phyloP scores from a whole-genome alignment of 208 protist genomes.

The Crithidia acanthocephali region DNA sequence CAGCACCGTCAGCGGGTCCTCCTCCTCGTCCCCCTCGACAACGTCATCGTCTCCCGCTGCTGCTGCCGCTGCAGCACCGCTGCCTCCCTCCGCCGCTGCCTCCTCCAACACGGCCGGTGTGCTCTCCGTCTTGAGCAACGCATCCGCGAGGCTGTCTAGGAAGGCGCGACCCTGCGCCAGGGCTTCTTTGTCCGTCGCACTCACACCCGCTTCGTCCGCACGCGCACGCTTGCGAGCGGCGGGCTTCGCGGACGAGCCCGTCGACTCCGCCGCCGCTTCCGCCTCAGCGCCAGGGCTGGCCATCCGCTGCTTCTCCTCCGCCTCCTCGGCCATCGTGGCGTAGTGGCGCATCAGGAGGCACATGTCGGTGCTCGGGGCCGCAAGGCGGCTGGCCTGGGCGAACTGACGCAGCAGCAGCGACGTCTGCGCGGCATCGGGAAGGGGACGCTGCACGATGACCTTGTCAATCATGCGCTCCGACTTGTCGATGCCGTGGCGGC shows the following conservation, averaged over 20 bases:
- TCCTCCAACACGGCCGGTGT: slow-evolving; percentile 44
- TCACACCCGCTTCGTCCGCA: slow-evolving; percentile 8
- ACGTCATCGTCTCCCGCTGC: slow-evolving; percentile 34
- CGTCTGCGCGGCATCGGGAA: slow-evolving; percentile 49
- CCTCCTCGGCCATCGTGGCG: slow-evolving; percentile 22
- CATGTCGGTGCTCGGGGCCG: slow-evolving; percentile 61
- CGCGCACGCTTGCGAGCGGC: slow-evolving; percentile 49
- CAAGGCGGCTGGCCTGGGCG: slow-evolving; percentile 76
- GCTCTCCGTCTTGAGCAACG: slow-evolving; percentile 52
- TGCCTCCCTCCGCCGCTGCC: slow-evolving; percentile 24
- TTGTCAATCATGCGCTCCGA: slow-evolving; percentile 57
- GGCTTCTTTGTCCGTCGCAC: not conserved
- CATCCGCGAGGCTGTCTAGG: slow-evolving; percentile 53
- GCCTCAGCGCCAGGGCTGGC: not conserved
- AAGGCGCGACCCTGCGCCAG: slow-evolving; percentile 19
- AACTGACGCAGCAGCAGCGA: slow-evolving; percentile 73
- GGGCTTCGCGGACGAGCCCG: slow-evolving; percentile 5
- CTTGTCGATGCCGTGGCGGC: slow-evolving; percentile 64
- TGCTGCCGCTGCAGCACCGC: slow-evolving; percentile 31
- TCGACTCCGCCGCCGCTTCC: slow-evolving; percentile 16
- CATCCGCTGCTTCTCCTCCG: not conserved
- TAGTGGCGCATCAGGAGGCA: slow-evolving; percentile 72
- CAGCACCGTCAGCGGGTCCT: slow-evolving; percentile 64
- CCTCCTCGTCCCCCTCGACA: slow-evolving; percentile 43
- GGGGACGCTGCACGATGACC: slow-evolving; percentile 41